phyloP scores from a whole-genome alignment of 2,329 filamentous ascomycete genomes.

The Metarhizium anisopliae region DNA sequence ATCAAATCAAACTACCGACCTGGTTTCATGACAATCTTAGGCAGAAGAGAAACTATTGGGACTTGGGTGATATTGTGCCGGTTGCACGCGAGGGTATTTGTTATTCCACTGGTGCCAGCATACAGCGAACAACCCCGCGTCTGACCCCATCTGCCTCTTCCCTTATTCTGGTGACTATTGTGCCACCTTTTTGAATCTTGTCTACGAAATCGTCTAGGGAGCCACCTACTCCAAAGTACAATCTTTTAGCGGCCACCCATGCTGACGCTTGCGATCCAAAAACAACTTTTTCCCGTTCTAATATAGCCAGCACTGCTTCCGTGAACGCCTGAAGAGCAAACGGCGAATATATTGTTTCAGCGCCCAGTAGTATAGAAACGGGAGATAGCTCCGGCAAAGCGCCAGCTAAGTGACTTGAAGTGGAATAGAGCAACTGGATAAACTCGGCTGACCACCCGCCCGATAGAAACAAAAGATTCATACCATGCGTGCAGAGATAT shows the following conservation, averaged over 20 bases:
- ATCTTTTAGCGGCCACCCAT: slow-evolving; percentile 65
- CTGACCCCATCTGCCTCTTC: slow-evolving; percentile 54
- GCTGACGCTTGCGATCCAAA: slow-evolving; percentile 43
- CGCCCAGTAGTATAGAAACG: slow-evolving; percentile 53
- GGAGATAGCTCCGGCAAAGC: background rate
- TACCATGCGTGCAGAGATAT: slow-evolving; percentile 38
- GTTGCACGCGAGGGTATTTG: background rate
- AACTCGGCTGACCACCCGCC: slow-evolving; percentile 66
- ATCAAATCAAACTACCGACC: background rate
- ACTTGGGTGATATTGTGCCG: background rate
- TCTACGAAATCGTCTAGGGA: slow-evolving; percentile 67
- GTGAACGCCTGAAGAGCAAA: slow-evolving; percentile 61
- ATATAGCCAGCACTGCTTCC: slow-evolving; percentile 52
- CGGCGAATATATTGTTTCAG: slow-evolving; percentile 78
- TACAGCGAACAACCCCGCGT: slow-evolving; percentile 44
- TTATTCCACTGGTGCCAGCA: background rate
- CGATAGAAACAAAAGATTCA: slow-evolving; percentile 59
- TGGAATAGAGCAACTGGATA: slow-evolving; percentile 44
- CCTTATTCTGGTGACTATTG: slow-evolving; percentile 38
- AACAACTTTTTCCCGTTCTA: slow-evolving; percentile 33
- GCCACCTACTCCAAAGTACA: slow-evolving; percentile 80
- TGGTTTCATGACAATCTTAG: background rate
- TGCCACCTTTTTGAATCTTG: slow-evolving; percentile 39
- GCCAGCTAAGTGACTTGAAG: slow-evolving; percentile 7
- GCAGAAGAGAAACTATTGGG: background rate